Evolutionary conservation across 805 yeast species (phyloP), one percentile per base, ranked within the genome.

Genomic region (Myxozyma sirexii): DNA sequence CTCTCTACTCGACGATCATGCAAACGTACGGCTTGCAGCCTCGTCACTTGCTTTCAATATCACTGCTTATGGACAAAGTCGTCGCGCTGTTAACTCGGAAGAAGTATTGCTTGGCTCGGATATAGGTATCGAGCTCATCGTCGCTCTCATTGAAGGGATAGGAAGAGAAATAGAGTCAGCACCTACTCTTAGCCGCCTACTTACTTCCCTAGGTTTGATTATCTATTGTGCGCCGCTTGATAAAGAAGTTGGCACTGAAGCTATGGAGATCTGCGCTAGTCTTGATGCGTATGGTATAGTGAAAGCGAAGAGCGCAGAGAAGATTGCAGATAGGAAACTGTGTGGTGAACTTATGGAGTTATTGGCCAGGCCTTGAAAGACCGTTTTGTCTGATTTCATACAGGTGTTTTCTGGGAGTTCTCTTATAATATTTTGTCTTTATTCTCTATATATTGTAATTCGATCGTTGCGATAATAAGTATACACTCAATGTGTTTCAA

Each of bases 11-110:
- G 64, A 62, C 38, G 39, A 19, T 13, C 63, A 64, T 39, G 23
- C 54, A 15, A 66, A 66, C 33, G 68, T 64, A 8, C 52, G 68
- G 2, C 27, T 63, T 5, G 69, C 69, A 19, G 69, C 69, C 7
- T 60, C 68, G 15, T 46, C 63, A 12, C 46, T 66, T 15, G 64
- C 63, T n/a, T 66, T 56, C 46, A 66, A 66, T 46, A 41, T 66
- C 23, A 48, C 62, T 3, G 62, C 59, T 3, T 54, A 41, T 47
- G 58, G 48, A 15, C 66, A 59, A 42, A 29, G 23, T 2, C 45
- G 45, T 15, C 56, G 69, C 2, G 45, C 58, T 12, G 39, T 37
- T 8, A 21, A 21, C 8, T 29, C 31, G 12, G 54, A 49, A 13
- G 67, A 60, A n/a, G 57, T 48, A 3, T 49, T 65, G n/a, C 42